Percentiles rank a stretch among this genome's conserved stretches.
Conservation (phyloP, 2,329 filamentous ascomycete genomes). For the Penicillium aurantiogriseum region DNA sequence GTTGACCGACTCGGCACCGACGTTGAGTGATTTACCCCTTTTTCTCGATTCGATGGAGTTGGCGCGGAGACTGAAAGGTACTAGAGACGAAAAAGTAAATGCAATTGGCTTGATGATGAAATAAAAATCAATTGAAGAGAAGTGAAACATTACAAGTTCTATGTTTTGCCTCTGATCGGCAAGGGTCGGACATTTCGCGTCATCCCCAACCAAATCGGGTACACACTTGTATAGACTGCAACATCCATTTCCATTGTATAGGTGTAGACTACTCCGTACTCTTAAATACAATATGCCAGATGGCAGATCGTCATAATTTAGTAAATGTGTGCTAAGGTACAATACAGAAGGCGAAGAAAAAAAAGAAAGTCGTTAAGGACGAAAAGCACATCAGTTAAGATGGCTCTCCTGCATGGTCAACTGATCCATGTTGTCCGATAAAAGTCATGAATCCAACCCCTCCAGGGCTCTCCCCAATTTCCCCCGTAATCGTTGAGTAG, state of each 20-base stretch:
- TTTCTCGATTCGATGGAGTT: neutral
- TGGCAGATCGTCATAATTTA: conserved; percentile 36
- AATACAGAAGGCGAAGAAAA: conserved; percentile 41
- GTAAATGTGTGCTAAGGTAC: conserved; percentile 45
- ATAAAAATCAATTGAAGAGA: neutral
- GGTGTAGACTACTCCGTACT: neutral
- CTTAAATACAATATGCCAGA: conserved; percentile 14
- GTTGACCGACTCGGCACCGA: conserved; percentile 4
- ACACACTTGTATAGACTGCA: neutral
- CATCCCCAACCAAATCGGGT: conserved; percentile 12
- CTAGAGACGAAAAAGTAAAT: neutral
- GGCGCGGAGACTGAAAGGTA: neutral
- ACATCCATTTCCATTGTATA: neutral
- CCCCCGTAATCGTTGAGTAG: conserved; percentile 23
- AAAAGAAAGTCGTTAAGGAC: conserved; percentile 36
- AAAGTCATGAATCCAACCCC: conserved; percentile 27
- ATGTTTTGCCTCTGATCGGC: conserved; percentile 25
- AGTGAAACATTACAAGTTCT: conserved; percentile 1
- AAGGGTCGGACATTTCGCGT: conserved; percentile 21
- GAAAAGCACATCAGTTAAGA: conserved; percentile 23
- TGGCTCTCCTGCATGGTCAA: conserved; percentile 23
- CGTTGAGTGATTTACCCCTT: neutral
- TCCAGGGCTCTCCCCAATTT: conserved; percentile 17
- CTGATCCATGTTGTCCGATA: conserved; percentile 24
- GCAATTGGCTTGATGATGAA: neutral